Conservation (phyloP, 306 rosid species). For the Sindora glabra region DNA sequence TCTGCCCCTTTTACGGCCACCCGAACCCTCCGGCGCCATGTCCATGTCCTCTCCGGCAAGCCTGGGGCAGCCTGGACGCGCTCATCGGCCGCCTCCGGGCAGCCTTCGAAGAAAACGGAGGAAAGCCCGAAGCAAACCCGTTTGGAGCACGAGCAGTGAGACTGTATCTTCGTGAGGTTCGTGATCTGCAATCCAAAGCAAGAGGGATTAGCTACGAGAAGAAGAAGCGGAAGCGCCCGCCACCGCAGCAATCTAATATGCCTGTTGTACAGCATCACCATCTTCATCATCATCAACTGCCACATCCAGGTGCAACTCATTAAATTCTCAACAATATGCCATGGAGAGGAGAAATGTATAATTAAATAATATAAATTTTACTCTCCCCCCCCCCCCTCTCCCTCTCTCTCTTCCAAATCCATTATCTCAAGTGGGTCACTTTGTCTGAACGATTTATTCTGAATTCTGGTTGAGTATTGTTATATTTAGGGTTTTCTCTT, state of each 20-base stretch:
- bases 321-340: no score
- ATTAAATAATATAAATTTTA: no score
- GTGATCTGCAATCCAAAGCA: slow-evolving; percentile 95
- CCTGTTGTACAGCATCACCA: no score
- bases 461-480: not conserved
- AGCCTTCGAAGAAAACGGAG: slow-evolving; percentile 98
- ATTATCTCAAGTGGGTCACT: not conserved
- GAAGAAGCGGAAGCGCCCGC: slow-evolving; percentile 87
- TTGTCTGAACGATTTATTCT: no score
- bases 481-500: slow-evolving; percentile 25
- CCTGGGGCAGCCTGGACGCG: slow-evolving; percentile 98
- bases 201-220: slow-evolving; percentile 97
- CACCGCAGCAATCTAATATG: slow-evolving; percentile 3
- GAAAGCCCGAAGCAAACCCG: slow-evolving; percentile 85
- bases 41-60: slow-evolving; percentile 91
- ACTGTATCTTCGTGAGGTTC: slow-evolving; percentile 93
- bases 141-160: slow-evolving; percentile 95
- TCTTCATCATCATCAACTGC: slow-evolving; percentile 11
- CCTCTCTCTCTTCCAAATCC: not conserved
- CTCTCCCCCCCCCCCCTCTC: no score
- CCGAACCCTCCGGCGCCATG: slow-evolving; percentile 97
- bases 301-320: slow-evolving; percentile 58
- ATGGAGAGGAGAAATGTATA: no score
- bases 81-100: slow-evolving; percentile 92
- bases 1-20: slow-evolving; percentile 93